Evolutionary conservation across 768 basidiomycete genomes (phyloP).

Genomic region (Tricholoma saponaceum): DNA sequence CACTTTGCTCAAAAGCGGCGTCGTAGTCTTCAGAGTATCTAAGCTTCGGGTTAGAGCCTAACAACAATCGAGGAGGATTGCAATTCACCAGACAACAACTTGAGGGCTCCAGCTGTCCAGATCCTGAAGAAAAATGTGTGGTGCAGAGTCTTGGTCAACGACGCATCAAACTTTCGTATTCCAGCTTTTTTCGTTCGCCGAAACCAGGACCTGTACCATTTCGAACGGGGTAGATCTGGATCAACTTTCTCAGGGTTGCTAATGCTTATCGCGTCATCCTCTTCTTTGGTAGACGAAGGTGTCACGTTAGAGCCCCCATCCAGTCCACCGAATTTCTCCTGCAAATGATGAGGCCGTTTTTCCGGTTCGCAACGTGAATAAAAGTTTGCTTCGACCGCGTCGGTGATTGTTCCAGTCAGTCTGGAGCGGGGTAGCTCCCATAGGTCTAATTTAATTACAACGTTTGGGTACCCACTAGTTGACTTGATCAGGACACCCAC

Average conservation of each 20-base stretch:
- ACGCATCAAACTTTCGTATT: constrained; percentile 25
- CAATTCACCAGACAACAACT: constrained; percentile 28
- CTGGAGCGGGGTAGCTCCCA: constrained; percentile 37
- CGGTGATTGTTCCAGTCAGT: constrained; percentile 31
- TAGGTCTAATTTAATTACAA: constrained; percentile 30
- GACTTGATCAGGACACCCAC: constrained; percentile 18
- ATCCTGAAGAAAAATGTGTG: constrained; percentile 31
- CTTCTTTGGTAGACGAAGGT: constrained; percentile 12
- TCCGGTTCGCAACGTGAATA: constrained; percentile 40
- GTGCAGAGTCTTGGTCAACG: constrained; percentile 31
- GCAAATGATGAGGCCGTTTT: constrained; percentile 24
- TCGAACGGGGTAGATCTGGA: not conserved
- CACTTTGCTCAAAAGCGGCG: constrained; percentile 45
- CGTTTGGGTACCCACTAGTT: not conserved
- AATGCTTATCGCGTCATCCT: not conserved
- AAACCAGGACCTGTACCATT: not conserved
- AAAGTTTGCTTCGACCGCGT: constrained; percentile 37
- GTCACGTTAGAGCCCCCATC: not conserved
- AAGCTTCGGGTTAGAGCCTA: not conserved
- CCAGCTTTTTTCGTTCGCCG: not conserved
- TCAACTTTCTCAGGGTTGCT: not conserved
- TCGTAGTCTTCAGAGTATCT: constrained; percentile 43
- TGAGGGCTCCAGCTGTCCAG: constrained; percentile 34
- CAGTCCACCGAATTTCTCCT: not conserved
- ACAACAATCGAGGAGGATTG: not conserved